phyloP scores from a whole-genome alignment of 768 basidiomycete species.

The Mycena alexandri region DNA sequence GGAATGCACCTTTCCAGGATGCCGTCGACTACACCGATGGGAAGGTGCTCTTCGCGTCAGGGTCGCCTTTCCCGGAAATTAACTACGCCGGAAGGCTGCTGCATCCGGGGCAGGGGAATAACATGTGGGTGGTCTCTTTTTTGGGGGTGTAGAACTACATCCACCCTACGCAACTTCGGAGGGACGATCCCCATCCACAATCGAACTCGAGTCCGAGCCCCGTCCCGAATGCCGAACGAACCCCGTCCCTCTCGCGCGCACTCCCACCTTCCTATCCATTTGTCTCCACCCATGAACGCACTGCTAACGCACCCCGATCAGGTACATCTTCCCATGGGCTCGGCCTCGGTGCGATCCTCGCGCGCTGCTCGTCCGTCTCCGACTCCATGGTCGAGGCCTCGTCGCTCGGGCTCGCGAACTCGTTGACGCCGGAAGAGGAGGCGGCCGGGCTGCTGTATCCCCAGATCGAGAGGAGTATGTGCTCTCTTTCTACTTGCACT shows the following conservation, averaged over 20 bases:
- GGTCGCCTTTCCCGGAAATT: conserved; percentile 85
- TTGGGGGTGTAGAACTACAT: too few species aligned
- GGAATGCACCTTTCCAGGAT: conserved; percentile 84
- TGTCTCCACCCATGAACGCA: conserved; percentile 25
- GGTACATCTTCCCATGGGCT: conserved; percentile 64
- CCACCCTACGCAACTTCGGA: too few species aligned
- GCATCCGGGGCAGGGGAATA: conserved; percentile 93
- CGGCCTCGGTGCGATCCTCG: conserved; percentile 84
- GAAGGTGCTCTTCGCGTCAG: conserved; percentile 86
- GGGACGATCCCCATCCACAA: too few species aligned
- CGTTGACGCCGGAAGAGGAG: conserved; percentile 79
- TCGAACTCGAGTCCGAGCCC: too few species aligned
- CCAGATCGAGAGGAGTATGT: conserved; percentile 76
- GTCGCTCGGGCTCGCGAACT: conserved; percentile 82
- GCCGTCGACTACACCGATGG: conserved; percentile 82
- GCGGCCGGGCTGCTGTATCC: conserved; percentile 83
- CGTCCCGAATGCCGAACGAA: too few species aligned
- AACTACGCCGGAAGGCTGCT: conserved; percentile 65
- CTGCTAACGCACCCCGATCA: conserved; percentile 22
- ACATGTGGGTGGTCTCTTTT: conserved; percentile 83
- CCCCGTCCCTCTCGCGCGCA: too few species aligned
- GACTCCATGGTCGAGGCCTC: conserved; percentile 92
- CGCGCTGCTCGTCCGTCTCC: conserved; percentile 76
- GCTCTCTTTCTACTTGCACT: background rate
- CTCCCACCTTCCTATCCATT: background rate